Percentiles rank a stretch among this genome's conserved stretches.
These are phyloP conservation scores for Lippia alba DNA, from an alignment of 305 asterid genomes.

Conservation along the genomic window DNA sequence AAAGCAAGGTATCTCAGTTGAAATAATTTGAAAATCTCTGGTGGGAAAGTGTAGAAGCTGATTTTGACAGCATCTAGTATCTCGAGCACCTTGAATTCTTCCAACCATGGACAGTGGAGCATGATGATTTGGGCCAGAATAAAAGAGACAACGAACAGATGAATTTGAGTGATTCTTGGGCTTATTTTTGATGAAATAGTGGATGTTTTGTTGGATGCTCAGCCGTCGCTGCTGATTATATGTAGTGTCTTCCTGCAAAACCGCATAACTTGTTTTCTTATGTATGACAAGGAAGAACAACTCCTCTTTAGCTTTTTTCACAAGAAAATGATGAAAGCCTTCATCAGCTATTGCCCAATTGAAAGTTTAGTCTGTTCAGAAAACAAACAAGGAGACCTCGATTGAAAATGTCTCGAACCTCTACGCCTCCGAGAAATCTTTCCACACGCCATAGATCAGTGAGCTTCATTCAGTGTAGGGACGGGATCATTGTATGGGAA, in stretches of 20 bases:
- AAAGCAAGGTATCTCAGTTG: slow-evolving; percentile 36
- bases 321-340: slow-evolving; percentile 5
- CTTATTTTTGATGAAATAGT: neutral
- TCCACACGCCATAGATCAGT: slow-evolving; percentile 26
- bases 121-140: neutral
- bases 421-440: slow-evolving; percentile 11
- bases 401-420: neutral
- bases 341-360: slow-evolving; percentile 23
- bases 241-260: neutral
- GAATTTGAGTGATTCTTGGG: neutral
- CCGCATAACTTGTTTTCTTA: neutral
- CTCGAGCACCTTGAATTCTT: slow-evolving; percentile 25
- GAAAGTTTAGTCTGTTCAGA: slow-evolving; percentile 20
- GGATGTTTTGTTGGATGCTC: slow-evolving; percentile 14
- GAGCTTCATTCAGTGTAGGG: neutral
- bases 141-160: slow-evolving; percentile 20
- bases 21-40: slow-evolving; percentile 5
- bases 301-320: slow-evolving; percentile 24
- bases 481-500: slow-evolving; percentile 19
- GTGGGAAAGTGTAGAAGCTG: slow-evolving; percentile 25
- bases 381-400: neutral
- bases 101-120: neutral
- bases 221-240: neutral
- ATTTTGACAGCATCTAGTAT: slow-evolving; percentile 27
- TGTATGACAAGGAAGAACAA: slow-evolving; percentile 15